phyloP scores from a whole-genome alignment of 441 rosid genomes.

The Populus hybrid region DNA sequence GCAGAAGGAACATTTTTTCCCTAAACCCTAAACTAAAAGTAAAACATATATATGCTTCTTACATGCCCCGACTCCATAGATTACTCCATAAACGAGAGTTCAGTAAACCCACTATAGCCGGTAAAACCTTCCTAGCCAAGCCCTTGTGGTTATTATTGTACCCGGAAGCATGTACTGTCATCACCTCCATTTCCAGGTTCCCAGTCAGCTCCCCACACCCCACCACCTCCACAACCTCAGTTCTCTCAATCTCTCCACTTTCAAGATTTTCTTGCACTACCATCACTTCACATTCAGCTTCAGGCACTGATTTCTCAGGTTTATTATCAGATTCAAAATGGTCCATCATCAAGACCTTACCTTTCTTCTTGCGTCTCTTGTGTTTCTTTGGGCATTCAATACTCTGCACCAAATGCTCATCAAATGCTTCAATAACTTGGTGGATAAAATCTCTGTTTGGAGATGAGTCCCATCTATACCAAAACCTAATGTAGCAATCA shows the following conservation, averaged over 20 bases:
- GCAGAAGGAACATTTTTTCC: background rate
- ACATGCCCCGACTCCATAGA: slow-evolving; percentile 69
- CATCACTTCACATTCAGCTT: background rate
- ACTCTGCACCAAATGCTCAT: slow-evolving; percentile 41
- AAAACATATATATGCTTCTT: background rate
- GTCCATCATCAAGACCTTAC: background rate
- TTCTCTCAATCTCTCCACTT: slow-evolving; percentile 18
- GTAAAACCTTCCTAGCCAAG: slow-evolving; percentile 62
- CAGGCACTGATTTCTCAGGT: background rate
- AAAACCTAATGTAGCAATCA: slow-evolving; percentile 64
- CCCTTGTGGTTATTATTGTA: slow-evolving; percentile 34
- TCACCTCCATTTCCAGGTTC: slow-evolving; percentile 5
- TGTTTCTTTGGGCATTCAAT: slow-evolving; percentile 17
- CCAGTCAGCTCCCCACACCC: slow-evolving; percentile 17
- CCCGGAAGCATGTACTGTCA: slow-evolving; percentile 1
- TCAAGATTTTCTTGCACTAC: background rate
- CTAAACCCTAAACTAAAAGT: background rate
- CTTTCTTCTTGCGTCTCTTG: slow-evolving; percentile 24
- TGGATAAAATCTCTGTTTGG: slow-evolving; percentile 61
- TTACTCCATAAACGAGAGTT: slow-evolving; percentile 61
- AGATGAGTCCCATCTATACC: slow-evolving; percentile 79
- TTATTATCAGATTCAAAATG: background rate
- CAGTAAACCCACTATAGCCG: slow-evolving; percentile 67
- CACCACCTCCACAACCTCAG: background rate
- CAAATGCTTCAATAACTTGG: slow-evolving; percentile 64